Conservation (phyloP, 306 rosid genomes). For the Prunus armeniaca region DNA sequence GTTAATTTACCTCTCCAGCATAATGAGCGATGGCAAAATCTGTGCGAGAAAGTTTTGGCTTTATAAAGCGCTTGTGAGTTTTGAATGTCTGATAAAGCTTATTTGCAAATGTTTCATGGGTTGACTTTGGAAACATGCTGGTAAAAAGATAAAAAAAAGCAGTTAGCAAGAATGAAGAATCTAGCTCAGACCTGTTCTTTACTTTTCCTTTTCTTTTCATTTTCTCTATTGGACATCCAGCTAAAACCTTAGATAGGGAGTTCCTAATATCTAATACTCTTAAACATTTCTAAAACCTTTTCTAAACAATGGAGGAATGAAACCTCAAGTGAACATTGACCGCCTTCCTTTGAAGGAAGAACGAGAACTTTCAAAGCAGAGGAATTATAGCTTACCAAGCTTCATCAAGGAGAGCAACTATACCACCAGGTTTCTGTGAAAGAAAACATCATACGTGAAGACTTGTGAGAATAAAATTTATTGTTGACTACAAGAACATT, state of each 20-base stretch:
- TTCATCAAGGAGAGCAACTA: constrained; percentile 96
- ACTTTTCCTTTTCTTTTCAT: background rate
- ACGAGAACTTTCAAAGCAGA: constrained; percentile 1
- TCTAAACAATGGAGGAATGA: constrained; percentile 12
- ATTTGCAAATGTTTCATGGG: constrained; percentile 98
- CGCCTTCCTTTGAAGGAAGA: constrained; percentile 7
- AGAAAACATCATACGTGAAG: constrained; percentile 23
- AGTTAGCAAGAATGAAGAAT: constrained; percentile 17
- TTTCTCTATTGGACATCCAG: background rate
- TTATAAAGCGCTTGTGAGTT: constrained; percentile 84
- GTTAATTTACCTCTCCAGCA: constrained; percentile 88
- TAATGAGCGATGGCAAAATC: constrained; percentile 84
- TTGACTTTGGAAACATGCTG: constrained; percentile 99
- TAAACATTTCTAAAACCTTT: background rate
- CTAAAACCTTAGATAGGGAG: background rate
- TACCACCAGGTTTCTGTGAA: constrained; percentile 97
- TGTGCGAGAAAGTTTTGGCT: constrained; percentile 96
- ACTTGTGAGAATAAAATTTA: background rate
- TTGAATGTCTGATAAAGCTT: constrained; percentile 96
- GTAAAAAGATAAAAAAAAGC: constrained; percentile 28
- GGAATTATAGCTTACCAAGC: constrained; percentile 71
- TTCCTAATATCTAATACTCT: background rate
- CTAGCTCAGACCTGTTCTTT: background rate
- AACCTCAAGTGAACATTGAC: constrained; percentile 20
- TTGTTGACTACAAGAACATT: background rate